phyloP scores from a whole-genome alignment of 148 eudicot genomes.

The Silene latifolia region DNA sequence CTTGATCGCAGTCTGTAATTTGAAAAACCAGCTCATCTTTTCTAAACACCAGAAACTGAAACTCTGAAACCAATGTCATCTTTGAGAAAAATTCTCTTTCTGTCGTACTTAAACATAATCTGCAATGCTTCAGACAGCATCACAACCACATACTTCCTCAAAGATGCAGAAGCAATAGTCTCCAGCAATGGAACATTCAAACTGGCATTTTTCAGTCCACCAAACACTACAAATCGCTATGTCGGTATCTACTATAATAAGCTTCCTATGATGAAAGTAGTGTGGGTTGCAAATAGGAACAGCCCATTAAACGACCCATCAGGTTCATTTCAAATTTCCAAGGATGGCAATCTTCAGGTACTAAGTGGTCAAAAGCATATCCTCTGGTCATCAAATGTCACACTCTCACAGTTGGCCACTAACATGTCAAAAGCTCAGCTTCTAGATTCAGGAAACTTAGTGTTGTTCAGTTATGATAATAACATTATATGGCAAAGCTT shows the following conservation, averaged over 20 bases:
- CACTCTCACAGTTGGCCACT: not conserved
- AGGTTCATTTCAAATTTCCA: constrained; percentile 30
- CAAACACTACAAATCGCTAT: constrained; percentile 27
- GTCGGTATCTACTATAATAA: constrained; percentile 48
- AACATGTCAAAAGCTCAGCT: constrained; percentile 25
- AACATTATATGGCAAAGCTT: constrained; percentile 38
- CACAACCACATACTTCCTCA: constrained; percentile 18
- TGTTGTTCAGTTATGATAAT: constrained; percentile 23
- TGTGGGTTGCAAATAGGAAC: constrained; percentile 50
- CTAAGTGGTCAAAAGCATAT: constrained; percentile 6
- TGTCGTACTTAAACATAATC: not conserved
- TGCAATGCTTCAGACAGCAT: constrained; percentile 26
- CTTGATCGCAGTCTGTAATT: no score
- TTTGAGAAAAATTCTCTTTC: constrained; percentile 9
- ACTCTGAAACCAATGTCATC: constrained; percentile 6
- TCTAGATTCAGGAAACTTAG: constrained; percentile 43
- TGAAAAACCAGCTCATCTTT: not conserved
- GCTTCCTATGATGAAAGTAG: constrained; percentile 24
- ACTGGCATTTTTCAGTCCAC: constrained; percentile 46
- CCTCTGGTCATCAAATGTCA: constrained; percentile 15
- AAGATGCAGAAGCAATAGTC: constrained; percentile 32
- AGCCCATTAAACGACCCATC: constrained; percentile 27
- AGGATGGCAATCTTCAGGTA: constrained; percentile 34
- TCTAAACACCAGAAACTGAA: not conserved
- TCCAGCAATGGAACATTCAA: constrained; percentile 33